phyloP scores from a whole-genome alignment of 257 asterid species.

The Nyctanthes arbortristis region DNA sequence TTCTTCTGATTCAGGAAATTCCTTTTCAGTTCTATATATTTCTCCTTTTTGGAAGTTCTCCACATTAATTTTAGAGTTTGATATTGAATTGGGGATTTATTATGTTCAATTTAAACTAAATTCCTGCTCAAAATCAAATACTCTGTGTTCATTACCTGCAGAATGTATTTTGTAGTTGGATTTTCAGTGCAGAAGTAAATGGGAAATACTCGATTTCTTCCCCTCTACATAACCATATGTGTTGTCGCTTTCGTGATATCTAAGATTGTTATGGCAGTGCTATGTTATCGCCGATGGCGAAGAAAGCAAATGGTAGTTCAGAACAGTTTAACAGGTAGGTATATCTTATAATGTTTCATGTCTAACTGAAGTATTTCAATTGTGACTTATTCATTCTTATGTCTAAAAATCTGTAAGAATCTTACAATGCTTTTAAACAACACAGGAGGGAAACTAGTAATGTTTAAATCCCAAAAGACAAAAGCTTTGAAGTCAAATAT shows the following conservation, averaged over 20 bases:
- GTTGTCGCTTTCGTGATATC: slow-evolving; percentile 67
- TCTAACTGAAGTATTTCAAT: neutral
- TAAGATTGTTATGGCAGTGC: slow-evolving; percentile 61
- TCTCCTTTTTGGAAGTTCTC: no score
- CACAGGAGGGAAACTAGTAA: slow-evolving; percentile 82
- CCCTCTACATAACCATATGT: slow-evolving; percentile 63
- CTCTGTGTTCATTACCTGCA: neutral
- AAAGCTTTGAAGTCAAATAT: slow-evolving; percentile 42
- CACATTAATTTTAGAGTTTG: no score
- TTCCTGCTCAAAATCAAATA: neutral
- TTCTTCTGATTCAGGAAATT: neutral
- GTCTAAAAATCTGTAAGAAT: neutral
- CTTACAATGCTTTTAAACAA: slow-evolving; percentile 7
- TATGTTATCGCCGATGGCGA: slow-evolving; percentile 82
- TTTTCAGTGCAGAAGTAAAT: slow-evolving; percentile 27
- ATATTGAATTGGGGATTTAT: no score
- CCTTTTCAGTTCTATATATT: neutral
- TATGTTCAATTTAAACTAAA: no score
- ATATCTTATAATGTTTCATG: neutral
- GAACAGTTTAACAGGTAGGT: slow-evolving; percentile 62
- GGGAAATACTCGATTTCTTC: slow-evolving; percentile 35
- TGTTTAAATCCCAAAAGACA: slow-evolving; percentile 59
- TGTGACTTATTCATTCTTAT: neutral
- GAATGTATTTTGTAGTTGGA: neutral
- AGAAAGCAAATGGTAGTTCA: slow-evolving; percentile 53